Base-by-base conservation (phyloP, 2,329 filamentous ascomycete genomes). In the Fusarium piperis region DNA sequence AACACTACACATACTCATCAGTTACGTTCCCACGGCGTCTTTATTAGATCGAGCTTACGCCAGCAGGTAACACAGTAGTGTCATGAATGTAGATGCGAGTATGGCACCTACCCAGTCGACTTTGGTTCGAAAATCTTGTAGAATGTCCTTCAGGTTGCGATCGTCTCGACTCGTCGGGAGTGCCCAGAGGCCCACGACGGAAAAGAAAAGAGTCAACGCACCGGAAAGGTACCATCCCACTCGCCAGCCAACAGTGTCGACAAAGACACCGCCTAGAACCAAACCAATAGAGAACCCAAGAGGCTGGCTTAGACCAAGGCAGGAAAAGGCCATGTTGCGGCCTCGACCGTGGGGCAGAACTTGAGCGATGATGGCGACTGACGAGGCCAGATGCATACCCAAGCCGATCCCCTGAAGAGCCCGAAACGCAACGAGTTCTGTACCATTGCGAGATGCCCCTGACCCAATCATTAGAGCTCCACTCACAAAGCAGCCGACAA, bases 51-150 rank as follows among this genome's bases (percentile, higher is more conserved):
- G 26, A 28, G 4, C 23, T 30, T 48, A 15, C 85, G 79, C 71
- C 87, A 88, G 4, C 83, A 86, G 3, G 88, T 48, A 75, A 59
- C 86, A 76, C 1, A 82, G 83, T 57, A 89, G 77, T 30, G 80
- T 83, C 0, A 48, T 48, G 16, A 48, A 48, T 8, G 80, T 75
- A 53, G 82, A 84, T 1, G 82, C 83, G 4, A 88, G 79, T 2
- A 80, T 16, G 1, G 84, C 84, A 1, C 87, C 87, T 35, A 85
- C 70, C 86, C 86, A 89, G 67, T 89, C 87, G 52, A 89, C 85
- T 18, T 87, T 84, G 2, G 69, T 78, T 55, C 65, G 73, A 39
- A 77, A 36, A 44, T 74, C 56, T 9, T 51, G 51, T 46, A 67
- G 76, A 59, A 75, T 70, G 59, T 65, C 75, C 56, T 58, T 70